Percentiles rank a stretch among this genome's conserved stretches.
Evolutionary conservation across 1,284 basidiomycete genomes (phyloP).

Genomic region (Melampsora americana): DNA sequence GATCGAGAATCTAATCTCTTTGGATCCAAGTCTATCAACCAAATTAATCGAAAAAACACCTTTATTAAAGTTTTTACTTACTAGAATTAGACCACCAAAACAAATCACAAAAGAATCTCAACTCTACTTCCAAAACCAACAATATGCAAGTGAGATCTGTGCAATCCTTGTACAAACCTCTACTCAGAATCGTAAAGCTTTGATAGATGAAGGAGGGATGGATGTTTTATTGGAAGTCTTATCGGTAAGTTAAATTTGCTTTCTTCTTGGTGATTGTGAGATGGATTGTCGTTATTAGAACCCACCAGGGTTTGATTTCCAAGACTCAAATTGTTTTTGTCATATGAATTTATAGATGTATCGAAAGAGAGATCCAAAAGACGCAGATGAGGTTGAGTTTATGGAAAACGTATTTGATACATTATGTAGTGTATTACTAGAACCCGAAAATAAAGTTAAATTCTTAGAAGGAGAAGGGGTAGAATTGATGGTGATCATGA

Average conservation of each 20-base stretch:
- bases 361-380: constrained; percentile 72
- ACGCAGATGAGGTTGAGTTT: constrained; percentile 88
- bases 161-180: constrained; percentile 73
- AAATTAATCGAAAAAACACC: constrained; percentile 70
- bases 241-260: constrained; percentile 16
- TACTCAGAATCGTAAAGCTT: constrained; percentile 12
- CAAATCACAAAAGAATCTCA: constrained; percentile 39
- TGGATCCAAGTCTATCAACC: constrained; percentile 71
- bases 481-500: constrained; percentile 92
- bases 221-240: constrained; percentile 42
- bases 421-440: constrained; percentile 74
- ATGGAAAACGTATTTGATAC: constrained; percentile 95
- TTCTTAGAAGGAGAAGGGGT: constrained; percentile 89
- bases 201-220: constrained; percentile 28
- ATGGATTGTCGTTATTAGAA: not conserved
- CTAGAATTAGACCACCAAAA: constrained; percentile 65
- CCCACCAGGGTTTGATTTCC: not conserved
- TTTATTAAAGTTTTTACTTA: constrained; percentile 74
- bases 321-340: not conserved
- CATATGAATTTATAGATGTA: constrained; percentile 64
- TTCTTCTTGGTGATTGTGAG: not conserved
- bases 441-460: constrained; percentile 66
- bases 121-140: constrained; percentile 52
- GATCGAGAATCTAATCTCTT: constrained; percentile 86
- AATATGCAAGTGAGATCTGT: constrained; percentile 62